Conservation (phyloP, 345 rosid species). For the Pseudoturritis turrita region DNA sequence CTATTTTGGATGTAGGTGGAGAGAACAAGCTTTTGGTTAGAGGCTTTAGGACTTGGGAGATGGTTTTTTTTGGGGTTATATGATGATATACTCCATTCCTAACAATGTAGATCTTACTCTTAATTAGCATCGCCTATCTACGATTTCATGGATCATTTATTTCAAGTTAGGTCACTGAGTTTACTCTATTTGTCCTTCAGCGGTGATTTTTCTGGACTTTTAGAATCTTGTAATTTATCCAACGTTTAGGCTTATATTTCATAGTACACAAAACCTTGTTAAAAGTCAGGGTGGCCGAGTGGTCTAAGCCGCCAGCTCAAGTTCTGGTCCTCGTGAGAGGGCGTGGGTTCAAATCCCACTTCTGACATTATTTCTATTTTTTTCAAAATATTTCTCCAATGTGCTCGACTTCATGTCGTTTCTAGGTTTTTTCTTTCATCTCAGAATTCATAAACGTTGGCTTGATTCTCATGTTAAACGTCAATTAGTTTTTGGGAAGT, state of each 20-base stretch:
- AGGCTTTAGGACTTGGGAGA: neutral
- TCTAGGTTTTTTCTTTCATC: no score
- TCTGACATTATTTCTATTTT: constrained; percentile 20
- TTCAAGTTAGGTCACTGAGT: neutral
- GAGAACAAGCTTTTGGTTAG: constrained; percentile 1
- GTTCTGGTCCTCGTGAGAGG: constrained; percentile 61
- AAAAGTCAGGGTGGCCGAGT: constrained; percentile 77
- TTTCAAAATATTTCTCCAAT: no score
- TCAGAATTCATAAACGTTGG: no score
- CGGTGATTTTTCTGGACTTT: no score
- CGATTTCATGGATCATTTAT: neutral
- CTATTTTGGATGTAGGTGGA: constrained; percentile 1
- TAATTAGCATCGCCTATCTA: neutral
- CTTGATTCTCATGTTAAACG: no score
- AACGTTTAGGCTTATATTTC: no score
- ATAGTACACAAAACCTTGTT: no score
- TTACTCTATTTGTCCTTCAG: neutral
- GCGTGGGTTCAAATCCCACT: constrained; percentile 53
- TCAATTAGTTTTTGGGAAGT: no score
- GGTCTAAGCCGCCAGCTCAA: constrained; percentile 92
- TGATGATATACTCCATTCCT: neutral
- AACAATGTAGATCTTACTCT: constrained; percentile 8
- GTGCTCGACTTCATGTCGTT: no score
- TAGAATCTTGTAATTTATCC: no score
- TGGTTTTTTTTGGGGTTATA: neutral